phyloP scores from a whole-genome alignment of 176 grass and related monocot species.

The Puya raimondii region DNA sequence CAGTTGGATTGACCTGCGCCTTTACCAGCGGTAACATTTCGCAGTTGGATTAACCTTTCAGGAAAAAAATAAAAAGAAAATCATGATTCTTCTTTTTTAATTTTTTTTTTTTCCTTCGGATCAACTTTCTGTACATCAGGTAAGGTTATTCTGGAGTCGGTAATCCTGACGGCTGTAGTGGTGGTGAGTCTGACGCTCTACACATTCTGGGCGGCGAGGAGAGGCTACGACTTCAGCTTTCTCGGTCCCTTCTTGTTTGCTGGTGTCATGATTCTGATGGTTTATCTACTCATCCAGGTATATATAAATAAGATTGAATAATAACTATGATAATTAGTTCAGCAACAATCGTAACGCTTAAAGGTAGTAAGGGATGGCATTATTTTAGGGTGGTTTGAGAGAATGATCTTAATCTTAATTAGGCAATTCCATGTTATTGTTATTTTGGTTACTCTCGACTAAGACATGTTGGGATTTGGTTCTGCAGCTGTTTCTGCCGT shows the following conservation, averaged over 20 bases:
- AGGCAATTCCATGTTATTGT: neutral
- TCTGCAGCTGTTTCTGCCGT: constrained; percentile 57
- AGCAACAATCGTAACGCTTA: too few species aligned
- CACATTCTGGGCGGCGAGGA: constrained; percentile 91
- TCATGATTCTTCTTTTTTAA: constrained; percentile 1
- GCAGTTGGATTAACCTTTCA: constrained; percentile 45
- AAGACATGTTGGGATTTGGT: too few species aligned
- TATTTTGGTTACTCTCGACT: neutral
- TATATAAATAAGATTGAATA: too few species aligned
- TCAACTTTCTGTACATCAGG: constrained; percentile 27
- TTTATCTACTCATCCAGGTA: constrained; percentile 73
- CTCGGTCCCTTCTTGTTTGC: constrained; percentile 73
- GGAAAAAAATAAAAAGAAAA: neutral
- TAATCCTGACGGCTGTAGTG: constrained; percentile 64
- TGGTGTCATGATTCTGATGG: constrained; percentile 49
- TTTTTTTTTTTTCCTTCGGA: constrained; percentile 4
- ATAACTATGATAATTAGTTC: too few species aligned
- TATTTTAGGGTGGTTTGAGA: too few species aligned
- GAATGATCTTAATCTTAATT: neutral
- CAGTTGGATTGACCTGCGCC: constrained; percentile 58
- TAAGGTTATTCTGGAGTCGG: constrained; percentile 77
- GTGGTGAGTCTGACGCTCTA: constrained; percentile 72
- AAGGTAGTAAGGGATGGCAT: too few species aligned
- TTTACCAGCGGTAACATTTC: constrained; percentile 63
- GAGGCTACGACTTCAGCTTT: constrained; percentile 70